Evolutionary conservation across 1,139 yeast species (phyloP).

Genomic region (Nematodospora anomalae): DNA sequence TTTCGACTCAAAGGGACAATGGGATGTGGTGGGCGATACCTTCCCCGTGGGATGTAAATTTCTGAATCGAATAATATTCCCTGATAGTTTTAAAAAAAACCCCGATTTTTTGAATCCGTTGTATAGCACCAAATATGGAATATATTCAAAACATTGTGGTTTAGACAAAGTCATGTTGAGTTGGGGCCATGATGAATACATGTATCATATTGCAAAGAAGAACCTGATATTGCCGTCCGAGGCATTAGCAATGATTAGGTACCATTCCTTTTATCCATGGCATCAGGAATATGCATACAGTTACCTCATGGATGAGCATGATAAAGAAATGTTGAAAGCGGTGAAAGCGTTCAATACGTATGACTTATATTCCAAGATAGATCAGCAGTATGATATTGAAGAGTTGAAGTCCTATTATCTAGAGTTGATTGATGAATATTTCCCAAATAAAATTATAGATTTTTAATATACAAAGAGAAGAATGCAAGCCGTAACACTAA

Average conservation of each 20-base stretch:
- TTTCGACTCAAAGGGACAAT: constrained; percentile 70
- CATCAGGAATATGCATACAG: constrained; percentile 69
- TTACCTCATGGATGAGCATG: constrained; percentile 66
- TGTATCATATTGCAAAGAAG: constrained; percentile 69
- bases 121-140: constrained; percentile 66
- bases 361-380: constrained; percentile 66
- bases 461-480: constrained; percentile 33
- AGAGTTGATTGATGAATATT: constrained; percentile 66
- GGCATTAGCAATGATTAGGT: constrained; percentile 72
- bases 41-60: constrained; percentile 74
- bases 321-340: constrained; percentile 59
- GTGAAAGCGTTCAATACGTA: constrained; percentile 68
- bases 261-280: constrained; percentile 78
- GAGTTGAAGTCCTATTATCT: constrained; percentile 57
- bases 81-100: constrained; percentile 58
- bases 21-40: constrained; percentile 85
- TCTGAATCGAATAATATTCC: constrained; percentile 58
- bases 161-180: constrained; percentile 69
- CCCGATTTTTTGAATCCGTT: constrained; percentile 65
- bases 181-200: constrained; percentile 81
- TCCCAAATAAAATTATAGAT: constrained; percentile 57
- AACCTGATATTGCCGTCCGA: constrained; percentile 65
- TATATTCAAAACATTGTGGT: constrained; percentile 65
- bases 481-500: not conserved
- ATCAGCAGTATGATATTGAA: constrained; percentile 47